phyloP scores from a whole-genome alignment of 345 rosid genomes.

The Angophora floribunda region DNA sequence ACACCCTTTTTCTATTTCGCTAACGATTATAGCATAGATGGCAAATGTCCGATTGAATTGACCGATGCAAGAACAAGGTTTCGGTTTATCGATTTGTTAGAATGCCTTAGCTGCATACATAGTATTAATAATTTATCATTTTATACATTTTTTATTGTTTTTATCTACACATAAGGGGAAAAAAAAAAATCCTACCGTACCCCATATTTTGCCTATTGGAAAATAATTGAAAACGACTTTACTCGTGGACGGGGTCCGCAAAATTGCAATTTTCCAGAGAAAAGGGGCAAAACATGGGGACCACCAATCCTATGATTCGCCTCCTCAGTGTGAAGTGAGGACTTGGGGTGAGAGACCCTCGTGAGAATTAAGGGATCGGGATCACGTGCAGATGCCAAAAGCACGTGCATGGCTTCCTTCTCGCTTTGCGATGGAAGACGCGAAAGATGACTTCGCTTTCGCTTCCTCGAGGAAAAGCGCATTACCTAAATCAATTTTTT shows the following conservation, averaged over 20 bases:
- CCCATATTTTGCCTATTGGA: background rate
- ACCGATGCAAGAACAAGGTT: background rate
- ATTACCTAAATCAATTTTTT: background rate
- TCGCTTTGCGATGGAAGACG: background rate
- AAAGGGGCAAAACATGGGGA: background rate
- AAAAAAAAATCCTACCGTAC: background rate
- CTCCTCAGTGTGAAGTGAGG: background rate
- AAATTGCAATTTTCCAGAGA: background rate
- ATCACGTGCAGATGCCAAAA: background rate
- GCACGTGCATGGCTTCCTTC: background rate
- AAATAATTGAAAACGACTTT: background rate
- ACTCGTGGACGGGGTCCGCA: background rate
- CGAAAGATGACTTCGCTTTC: background rate
- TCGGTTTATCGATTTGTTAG: rapidly evolving
- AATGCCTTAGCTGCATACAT: background rate
- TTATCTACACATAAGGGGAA: background rate
- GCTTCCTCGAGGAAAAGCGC: background rate
- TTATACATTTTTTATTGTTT: background rate
- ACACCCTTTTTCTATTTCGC: background rate
- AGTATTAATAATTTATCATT: background rate
- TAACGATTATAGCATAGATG: no score
- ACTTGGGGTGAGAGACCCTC: no score
- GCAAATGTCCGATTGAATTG: background rate
- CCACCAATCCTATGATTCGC: background rate
- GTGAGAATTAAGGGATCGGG: background rate